phyloP scores from a whole-genome alignment of 768 basidiomycete species.

The Boletus tylopilopsis region DNA sequence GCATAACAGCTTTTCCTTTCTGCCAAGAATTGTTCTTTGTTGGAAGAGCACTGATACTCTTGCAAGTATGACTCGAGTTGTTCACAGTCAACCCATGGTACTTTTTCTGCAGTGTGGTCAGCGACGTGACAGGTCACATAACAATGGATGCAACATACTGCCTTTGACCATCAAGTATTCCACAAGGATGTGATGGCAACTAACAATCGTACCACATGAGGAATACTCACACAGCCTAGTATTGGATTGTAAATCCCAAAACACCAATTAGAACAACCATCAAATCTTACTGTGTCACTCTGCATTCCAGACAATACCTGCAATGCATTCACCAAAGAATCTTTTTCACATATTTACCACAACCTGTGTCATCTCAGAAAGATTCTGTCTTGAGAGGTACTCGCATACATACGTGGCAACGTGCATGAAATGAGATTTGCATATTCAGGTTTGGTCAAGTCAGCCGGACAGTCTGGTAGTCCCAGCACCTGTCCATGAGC shows the following conservation, averaged over 20 bases:
- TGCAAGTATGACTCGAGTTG: not conserved
- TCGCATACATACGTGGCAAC: constrained; percentile 18
- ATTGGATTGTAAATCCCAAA: not conserved
- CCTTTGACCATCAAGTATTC: not conserved
- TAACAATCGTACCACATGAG: not conserved
- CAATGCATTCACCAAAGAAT: constrained; percentile 7
- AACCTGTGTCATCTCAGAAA: not conserved
- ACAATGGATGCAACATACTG: not conserved
- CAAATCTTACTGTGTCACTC: not conserved
- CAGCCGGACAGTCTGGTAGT: constrained; percentile 29
- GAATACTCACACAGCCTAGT: not conserved
- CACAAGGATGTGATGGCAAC: not conserved
- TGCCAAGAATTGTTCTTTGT: not conserved
- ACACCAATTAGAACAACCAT: not conserved
- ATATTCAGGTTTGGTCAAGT: constrained; percentile 38
- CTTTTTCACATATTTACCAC: constrained; percentile 4
- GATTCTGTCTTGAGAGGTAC: not conserved
- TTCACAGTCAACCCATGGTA: not conserved
- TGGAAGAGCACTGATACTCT: not conserved
- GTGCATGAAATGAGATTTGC: constrained; percentile 35
- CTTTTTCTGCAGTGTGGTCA: not conserved
- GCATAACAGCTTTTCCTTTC: too few species aligned
- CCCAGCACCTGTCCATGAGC: constrained; percentile 30
- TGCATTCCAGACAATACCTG: constrained; percentile 9
- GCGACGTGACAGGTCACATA: not conserved